Base-by-base conservation (phyloP, 495 filamentous ascomycete genomes). In the Neurospora discreta region DNA sequence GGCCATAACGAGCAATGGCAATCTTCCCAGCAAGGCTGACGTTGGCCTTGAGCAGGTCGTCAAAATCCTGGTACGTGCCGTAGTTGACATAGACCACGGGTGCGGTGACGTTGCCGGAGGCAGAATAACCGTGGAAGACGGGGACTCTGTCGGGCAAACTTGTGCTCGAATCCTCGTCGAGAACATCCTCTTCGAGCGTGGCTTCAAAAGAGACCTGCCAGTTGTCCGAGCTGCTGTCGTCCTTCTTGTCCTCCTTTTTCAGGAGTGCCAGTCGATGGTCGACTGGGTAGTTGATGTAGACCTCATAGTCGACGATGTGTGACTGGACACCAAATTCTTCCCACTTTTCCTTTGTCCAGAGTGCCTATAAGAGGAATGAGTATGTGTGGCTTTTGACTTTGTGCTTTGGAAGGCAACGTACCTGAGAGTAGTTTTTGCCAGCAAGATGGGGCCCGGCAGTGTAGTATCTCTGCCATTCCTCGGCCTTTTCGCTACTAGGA, bases 121-220 rank as follows among this genome's bases (percentile, higher is more conserved):
- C 93, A 9, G 93, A 96, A 78, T 98, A 98, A 36, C 95, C 95
- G 80, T 99, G 94, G 82, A 99, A 99, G 3, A 91, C 95, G 5
- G 96, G 94, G 58, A 99, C 87, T 39, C 94, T 87, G 73, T 95
- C 86, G 16, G 86, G 79, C 36, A 93, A 79, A 36, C 89, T 84
- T 30, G 87, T 92, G 0, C 94, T 97, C 6, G 86, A 84, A 78
- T 98, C 96, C 71, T 97, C 89, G 0, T 92, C 85, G n/a, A 98
- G 83, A 4, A 92, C 86, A 80, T 97, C 93, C 80, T 99, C 95
- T 76, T 92, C 88, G 46, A 99, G 77, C 0, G 86, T 89, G 3
- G 93, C 94, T 78, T 97, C 92, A 75, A 89, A 98, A 38, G 86
- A 85, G 1, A 97, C 90, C 39, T 83, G 81, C 85, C 88, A 91